A percentile compares a stretch with the other conserved stretches of the same genome.
Evolutionary conservation across 345 rosid genomes (phyloP).

Genomic region (Fremontodendron californicum): DNA sequence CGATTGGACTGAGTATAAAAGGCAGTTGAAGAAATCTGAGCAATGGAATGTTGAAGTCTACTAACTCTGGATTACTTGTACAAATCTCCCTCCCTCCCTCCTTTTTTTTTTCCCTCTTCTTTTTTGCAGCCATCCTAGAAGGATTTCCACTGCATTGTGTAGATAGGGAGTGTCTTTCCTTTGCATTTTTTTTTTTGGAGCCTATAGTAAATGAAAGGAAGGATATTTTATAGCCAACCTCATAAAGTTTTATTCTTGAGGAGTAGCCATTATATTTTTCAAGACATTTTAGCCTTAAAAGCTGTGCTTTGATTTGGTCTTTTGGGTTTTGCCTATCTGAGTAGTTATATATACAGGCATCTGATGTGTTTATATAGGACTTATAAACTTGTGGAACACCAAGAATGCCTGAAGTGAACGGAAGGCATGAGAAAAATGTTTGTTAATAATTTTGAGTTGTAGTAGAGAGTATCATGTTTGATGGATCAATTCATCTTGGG

Average conservation of each 20-base stretch:
- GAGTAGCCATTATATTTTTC: no score
- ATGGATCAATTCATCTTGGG: neutral
- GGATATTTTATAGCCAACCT: neutral
- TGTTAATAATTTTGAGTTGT: neutral
- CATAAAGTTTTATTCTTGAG: neutral
- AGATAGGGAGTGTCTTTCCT: constrained; percentile 19
- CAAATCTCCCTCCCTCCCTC: neutral
- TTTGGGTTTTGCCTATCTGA: no score
- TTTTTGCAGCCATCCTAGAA: neutral
- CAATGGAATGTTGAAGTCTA: constrained; percentile 98
- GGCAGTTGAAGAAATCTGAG: constrained; percentile 74
- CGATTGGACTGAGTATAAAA: constrained; percentile 74
- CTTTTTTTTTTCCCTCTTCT: no score
- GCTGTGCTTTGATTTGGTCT: no score
- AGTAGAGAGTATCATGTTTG: neutral
- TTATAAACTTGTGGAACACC: neutral
- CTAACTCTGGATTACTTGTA: constrained; percentile 31
- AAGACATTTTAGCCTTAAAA: no score
- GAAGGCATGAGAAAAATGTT: neutral
- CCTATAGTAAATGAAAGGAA: constrained; percentile 11
- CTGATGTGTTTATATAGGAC: no score
- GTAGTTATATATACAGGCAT: no score
- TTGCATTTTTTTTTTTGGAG: constrained; percentile 10
- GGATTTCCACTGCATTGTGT: constrained; percentile 20
- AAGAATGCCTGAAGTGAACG: neutral